Conservation (phyloP, 179 eudicot species). For the Pouteria campechiana region DNA sequence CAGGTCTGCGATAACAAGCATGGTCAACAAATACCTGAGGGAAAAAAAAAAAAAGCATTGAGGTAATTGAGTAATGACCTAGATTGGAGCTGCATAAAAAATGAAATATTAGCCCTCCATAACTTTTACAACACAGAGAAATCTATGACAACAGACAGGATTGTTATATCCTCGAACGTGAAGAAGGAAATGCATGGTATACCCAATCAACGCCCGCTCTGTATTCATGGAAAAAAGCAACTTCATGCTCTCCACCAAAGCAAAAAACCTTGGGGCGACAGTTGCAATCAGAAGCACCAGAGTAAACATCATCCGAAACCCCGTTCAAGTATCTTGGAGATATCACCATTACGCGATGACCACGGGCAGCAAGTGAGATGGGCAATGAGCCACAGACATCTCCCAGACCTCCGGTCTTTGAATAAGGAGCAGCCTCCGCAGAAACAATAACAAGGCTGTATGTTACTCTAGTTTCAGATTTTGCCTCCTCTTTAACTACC, state of each 20-base stretch:
- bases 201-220: constrained; percentile 99
- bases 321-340: constrained; percentile 82
- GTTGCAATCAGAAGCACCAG: constrained; percentile 46
- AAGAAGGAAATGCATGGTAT: not conserved
- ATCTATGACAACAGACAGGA: not conserved
- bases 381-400: constrained; percentile 99
- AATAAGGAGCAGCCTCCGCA: constrained; percentile 92
- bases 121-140: not conserved
- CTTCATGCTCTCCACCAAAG: constrained; percentile 83
- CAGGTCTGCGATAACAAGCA: constrained; percentile 91
- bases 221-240: constrained; percentile 78
- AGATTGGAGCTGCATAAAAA: too few species aligned
- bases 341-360: constrained; percentile 97
- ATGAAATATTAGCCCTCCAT: too few species aligned
- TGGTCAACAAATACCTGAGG: constrained; percentile 92
- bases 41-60: not conserved
- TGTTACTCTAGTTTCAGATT: constrained; percentile 22
- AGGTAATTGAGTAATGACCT: not conserved
- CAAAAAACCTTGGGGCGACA: constrained; percentile 50
- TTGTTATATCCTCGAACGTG: too few species aligned
- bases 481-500: constrained; percentile 18
- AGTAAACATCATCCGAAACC: constrained; percentile 54
- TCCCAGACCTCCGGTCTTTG: constrained; percentile 95
- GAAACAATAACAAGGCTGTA: constrained; percentile 58
- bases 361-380: constrained; percentile 74